phyloP scores from a whole-genome alignment of 805 yeast genomes.

The Saccharomyces eubayanus region DNA sequence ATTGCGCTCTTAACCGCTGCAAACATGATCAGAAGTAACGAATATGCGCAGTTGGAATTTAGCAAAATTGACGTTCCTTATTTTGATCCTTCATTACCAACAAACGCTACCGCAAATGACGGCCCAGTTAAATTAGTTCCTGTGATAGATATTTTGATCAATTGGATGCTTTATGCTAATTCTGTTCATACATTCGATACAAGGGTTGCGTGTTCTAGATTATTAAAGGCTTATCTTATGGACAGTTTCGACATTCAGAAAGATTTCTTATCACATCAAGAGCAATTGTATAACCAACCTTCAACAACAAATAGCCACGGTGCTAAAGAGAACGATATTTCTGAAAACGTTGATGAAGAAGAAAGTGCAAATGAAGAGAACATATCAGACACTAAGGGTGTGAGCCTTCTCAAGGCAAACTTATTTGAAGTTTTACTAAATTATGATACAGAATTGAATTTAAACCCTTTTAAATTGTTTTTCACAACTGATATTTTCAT shows the following conservation, averaged over 20 bases:
- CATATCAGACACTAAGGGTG: conserved; percentile 24
- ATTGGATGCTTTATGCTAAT: conserved; percentile 73
- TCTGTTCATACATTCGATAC: conserved; percentile 82
- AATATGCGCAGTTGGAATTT: conserved; percentile 59
- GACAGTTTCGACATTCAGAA: conserved; percentile 54
- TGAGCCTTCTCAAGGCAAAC: conserved; percentile 31
- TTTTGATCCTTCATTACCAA: conserved; percentile 62
- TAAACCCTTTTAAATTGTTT: conserved; percentile 86
- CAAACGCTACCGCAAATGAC: conserved; percentile 9
- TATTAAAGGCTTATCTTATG: conserved; percentile 60
- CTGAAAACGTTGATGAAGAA: neutral
- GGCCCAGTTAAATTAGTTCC: conserved; percentile 41
- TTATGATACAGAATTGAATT: conserved; percentile 58
- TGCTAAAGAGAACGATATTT: conserved; percentile 15
- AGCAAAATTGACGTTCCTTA: conserved; percentile 86
- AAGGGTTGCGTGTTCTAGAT: conserved; percentile 60
- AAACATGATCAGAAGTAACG: conserved; percentile 62
- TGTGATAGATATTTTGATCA: conserved; percentile 62
- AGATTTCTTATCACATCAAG: conserved; percentile 62
- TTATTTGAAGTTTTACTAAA: conserved; percentile 64
- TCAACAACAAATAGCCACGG: conserved; percentile 1
- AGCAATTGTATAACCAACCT: conserved; percentile 33
- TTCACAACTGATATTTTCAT: conserved; percentile 64
- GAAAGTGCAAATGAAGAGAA: conserved; percentile 5
- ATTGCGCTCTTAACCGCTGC: conserved; percentile 67